Percentiles rank a stretch among this genome's conserved stretches.
These are phyloP conservation scores for Casaregolazyma suthepensis DNA, from an alignment of 1,139 yeast species.

Conservation along the genomic window DNA sequence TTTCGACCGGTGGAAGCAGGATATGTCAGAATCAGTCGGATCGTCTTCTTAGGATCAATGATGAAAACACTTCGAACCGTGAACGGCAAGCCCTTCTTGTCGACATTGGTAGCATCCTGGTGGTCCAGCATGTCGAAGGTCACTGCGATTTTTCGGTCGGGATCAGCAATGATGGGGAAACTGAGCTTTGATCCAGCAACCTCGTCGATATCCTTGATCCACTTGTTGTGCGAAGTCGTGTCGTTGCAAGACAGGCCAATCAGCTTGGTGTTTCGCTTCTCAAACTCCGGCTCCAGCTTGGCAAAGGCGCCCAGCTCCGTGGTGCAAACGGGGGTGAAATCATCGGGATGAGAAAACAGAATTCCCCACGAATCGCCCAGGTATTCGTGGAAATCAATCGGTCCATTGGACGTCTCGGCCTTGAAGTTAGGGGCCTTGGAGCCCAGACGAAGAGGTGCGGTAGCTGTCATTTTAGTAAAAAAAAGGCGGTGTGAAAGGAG, in stretches of 20 bases:
- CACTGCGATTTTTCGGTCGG: conserved; percentile 59
- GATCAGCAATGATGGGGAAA: conserved; percentile 81
- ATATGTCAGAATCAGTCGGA: conserved; percentile 67
- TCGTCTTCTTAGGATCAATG: conserved; percentile 71
- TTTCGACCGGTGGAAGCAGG: conserved; percentile 87
- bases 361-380: conserved; percentile 73
- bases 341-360: conserved; percentile 82
- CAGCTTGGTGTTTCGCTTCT: conserved; percentile 68
- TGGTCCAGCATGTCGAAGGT: conserved; percentile 73
- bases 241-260: conserved; percentile 75
- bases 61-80: conserved; percentile 80
- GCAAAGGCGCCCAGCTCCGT: conserved; percentile 88
- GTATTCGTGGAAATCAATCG: conserved; percentile 68
- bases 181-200: conserved; percentile 58
- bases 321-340: conserved; percentile 85
- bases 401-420: conserved; percentile 68
- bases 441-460: conserved; percentile 43
- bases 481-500: not conserved
- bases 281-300: conserved; percentile 73
- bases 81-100: conserved; percentile 52
- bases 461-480: conserved; percentile 7
- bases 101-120: conserved; percentile 57
- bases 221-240: conserved; percentile 61
- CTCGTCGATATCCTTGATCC: conserved; percentile 82
- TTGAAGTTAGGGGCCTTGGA: conserved; percentile 76